A percentile compares a stretch with the other conserved stretches of the same genome.
phyloP scores from a whole-genome alignment of 345 rosid species.

The Theobroma cacao region DNA sequence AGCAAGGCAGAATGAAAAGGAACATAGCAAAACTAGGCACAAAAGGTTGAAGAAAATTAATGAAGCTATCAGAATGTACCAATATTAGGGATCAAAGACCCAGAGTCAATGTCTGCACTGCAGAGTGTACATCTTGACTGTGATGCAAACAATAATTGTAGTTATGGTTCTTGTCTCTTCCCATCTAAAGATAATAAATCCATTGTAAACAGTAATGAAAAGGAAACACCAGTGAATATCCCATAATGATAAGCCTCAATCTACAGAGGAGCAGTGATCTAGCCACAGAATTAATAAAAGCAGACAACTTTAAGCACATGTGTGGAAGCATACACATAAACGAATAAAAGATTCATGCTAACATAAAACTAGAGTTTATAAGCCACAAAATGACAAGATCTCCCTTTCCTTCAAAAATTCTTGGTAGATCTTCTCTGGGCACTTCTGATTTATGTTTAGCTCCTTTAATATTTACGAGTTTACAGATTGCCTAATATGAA shows the following conservation, averaged over 20 bases:
- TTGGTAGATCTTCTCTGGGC: neutral
- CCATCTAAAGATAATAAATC: slow-evolving; percentile 19
- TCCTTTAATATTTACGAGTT: neutral
- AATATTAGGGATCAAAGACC: slow-evolving; percentile 71
- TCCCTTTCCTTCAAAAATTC: neutral
- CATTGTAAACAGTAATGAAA: slow-evolving; percentile 8
- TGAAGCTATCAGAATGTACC: slow-evolving; percentile 46
- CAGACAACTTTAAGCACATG: neutral
- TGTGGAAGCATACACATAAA: neutral
- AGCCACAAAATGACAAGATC: neutral
- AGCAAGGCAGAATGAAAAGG: neutral
- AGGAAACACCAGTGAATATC: neutral
- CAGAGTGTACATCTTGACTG: slow-evolving; percentile 95
- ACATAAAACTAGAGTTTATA: neutral
- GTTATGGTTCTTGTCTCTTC: slow-evolving; percentile 29
- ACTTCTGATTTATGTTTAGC: neutral
- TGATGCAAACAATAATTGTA: slow-evolving; percentile 38
- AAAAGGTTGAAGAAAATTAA: neutral
- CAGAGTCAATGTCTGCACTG: slow-evolving; percentile 72
- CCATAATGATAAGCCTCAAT: neutral
- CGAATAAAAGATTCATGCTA: neutral
- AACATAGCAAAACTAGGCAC: slow-evolving; percentile 10
- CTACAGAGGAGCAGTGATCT: neutral
- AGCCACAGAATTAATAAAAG: neutral
- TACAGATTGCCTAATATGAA: neutral